phyloP scores from a whole-genome alignment of 2,329 filamentous ascomycete genomes.

The Diplocarpon rosae region DNA sequence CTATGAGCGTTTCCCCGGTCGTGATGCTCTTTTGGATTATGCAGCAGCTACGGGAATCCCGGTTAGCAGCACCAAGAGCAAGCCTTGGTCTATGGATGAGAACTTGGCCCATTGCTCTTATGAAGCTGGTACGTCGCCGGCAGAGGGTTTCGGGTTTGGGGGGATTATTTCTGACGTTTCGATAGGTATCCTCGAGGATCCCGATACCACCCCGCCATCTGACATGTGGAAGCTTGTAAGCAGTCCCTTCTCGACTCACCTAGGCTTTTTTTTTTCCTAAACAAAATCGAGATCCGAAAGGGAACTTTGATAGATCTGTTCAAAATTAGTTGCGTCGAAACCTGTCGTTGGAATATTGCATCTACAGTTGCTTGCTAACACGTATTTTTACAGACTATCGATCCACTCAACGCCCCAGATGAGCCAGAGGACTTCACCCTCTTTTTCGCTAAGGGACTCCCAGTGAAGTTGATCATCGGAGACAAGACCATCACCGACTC shows the following conservation, averaged over 20 bases:
- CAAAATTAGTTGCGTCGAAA: neutral
- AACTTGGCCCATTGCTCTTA: slow-evolving; percentile 70
- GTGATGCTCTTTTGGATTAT: slow-evolving; percentile 63
- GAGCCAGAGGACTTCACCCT: slow-evolving; percentile 60
- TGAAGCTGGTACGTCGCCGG: slow-evolving; percentile 35
- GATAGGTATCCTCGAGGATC: slow-evolving; percentile 55
- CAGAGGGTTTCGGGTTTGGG: too few relatives aligned
- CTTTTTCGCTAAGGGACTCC: slow-evolving; percentile 65
- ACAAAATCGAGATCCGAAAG: neutral
- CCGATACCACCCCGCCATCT: slow-evolving; percentile 51
- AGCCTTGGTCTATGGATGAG: slow-evolving; percentile 58
- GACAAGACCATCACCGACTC: slow-evolving; percentile 55
- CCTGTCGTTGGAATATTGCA: neutral
- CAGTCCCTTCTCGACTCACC: neutral
- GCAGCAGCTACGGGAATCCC: slow-evolving; percentile 57
- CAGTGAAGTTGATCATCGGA: slow-evolving; percentile 48
- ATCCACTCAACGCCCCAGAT: slow-evolving; percentile 60
- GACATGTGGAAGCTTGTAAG: slow-evolving; percentile 65
- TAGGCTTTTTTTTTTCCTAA: neutral
- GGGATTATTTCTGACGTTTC: neutral
- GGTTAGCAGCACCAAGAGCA: slow-evolving; percentile 61
- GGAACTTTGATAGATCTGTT: too few relatives aligned
- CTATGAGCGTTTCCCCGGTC: slow-evolving; percentile 59
- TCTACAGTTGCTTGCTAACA: slow-evolving; percentile 1
- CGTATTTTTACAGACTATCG: slow-evolving; percentile 35